Percentiles rank a stretch among this genome's conserved stretches.
phyloP scores from a whole-genome alignment of 441 rosid genomes.

The Erodium moschatum region DNA sequence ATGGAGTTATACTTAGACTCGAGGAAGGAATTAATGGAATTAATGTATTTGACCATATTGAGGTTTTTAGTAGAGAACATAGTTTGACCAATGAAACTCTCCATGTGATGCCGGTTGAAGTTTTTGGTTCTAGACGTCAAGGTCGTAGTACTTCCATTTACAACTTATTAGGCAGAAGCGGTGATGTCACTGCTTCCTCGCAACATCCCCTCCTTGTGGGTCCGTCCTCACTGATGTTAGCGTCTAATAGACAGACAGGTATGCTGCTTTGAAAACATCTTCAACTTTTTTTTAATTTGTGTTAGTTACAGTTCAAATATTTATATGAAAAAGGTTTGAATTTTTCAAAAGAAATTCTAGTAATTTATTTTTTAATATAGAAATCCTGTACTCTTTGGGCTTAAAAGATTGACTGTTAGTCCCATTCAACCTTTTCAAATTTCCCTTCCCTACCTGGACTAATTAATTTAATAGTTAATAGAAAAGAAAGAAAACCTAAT shows the following conservation, averaged over 20 bases:
- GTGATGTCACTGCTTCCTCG: slow-evolving; percentile 56
- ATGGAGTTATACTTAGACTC: slow-evolving; percentile 79
- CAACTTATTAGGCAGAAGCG: slow-evolving; percentile 79
- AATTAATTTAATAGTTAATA: no score
- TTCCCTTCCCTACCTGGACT: no score
- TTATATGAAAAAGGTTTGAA: no score
- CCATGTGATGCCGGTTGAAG: slow-evolving; percentile 96
- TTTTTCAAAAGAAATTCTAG: no score
- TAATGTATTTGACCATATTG: slow-evolving; percentile 89
- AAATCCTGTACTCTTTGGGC: no score
- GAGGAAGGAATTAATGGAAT: slow-evolving; percentile 93
- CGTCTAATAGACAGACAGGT: slow-evolving; percentile 62
- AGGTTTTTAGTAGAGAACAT: slow-evolving; percentile 82
- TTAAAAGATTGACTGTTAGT: not conserved
- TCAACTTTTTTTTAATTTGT: no score
- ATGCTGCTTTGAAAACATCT: no score
- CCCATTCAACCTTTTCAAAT: no score
- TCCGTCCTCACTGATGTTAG: slow-evolving; percentile 39
- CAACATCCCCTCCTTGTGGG: slow-evolving; percentile 89
- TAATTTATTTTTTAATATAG: no score
- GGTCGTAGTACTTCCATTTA: slow-evolving; percentile 93
- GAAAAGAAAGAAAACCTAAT: no score
- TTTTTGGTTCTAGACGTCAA: slow-evolving; percentile 95
- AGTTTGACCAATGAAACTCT: slow-evolving; percentile 80
- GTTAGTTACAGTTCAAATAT: no score